Conservation (phyloP, 2,329 filamentous ascomycete genomes). For the Claviceps sp. region DNA sequence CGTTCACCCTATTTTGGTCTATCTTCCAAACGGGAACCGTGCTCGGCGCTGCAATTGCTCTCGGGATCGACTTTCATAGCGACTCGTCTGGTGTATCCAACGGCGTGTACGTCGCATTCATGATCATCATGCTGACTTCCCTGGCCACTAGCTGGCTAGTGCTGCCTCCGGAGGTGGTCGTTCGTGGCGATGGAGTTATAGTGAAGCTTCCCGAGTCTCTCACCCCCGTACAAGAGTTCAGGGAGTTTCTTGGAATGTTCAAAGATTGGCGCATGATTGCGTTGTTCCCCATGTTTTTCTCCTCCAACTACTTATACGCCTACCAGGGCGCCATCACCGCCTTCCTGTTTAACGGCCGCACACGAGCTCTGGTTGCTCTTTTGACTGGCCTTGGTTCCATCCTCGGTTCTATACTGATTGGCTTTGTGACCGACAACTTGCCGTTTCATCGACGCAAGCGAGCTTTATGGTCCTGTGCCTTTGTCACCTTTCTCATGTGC, state of each 20-base stretch:
- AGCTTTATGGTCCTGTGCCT: slow-evolving; percentile 43
- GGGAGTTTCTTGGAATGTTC: slow-evolving; percentile 10
- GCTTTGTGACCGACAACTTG: slow-evolving; percentile 46
- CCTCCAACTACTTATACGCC: slow-evolving; percentile 73
- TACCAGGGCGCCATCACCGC: slow-evolving; percentile 67
- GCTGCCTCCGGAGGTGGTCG: slow-evolving; percentile 6
- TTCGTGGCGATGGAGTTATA: slow-evolving; percentile 7
- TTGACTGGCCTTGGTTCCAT: slow-evolving; percentile 65
- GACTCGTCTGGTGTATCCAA: slow-evolving; percentile 2
- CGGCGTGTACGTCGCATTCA: slow-evolving; percentile 4
- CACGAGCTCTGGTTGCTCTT: slow-evolving; percentile 57
- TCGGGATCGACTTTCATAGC: slow-evolving; percentile 5
- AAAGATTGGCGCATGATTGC: slow-evolving; percentile 37
- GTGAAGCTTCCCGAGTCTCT: slow-evolving; percentile 5
- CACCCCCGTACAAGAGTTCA: slow-evolving; percentile 5
- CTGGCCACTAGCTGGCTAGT: slow-evolving; percentile 9
- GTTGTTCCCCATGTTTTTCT: slow-evolving; percentile 71
- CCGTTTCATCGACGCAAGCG: slow-evolving; percentile 42
- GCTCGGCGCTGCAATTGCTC: slow-evolving; percentile 43
- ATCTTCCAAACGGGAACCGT: slow-evolving; percentile 89
- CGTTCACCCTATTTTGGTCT: slow-evolving; percentile 85
- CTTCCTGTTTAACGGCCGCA: slow-evolving; percentile 59
- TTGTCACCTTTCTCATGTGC: slow-evolving; percentile 50
- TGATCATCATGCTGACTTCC: slow-evolving; percentile 8
- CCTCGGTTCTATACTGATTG: slow-evolving; percentile 52